Base-by-base conservation (phyloP, 1,284 basidiomycete genomes). In the Acaromyces ingoldii region DNA sequence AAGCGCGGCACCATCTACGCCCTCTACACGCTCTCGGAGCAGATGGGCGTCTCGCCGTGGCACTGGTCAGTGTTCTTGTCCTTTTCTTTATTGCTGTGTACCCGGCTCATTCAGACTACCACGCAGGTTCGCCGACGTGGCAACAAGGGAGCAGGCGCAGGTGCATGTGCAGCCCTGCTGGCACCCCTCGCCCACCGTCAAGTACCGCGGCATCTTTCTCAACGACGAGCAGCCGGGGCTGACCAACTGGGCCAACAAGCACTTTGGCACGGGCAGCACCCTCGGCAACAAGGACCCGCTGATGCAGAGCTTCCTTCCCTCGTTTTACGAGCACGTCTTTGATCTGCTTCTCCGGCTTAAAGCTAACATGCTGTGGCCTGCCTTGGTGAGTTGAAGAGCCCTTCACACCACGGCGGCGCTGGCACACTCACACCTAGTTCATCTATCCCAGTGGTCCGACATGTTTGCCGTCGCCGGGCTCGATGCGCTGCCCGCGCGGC, bases 341-440 rank as follows among this genome's bases (percentile, higher is more conserved):
- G 85, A 87, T 70, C 75, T 87, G 38, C 77, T 87, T 33, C 76
- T 87, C 38, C 79, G n/a, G n/a, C n/a, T n/a, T n/a, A n/a, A n/a
- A n/a, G n/a, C n/a, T n/a, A n/a, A n/a, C n/a, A n/a, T n/a, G n/a
- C n/a, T n/a, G n/a, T n/a, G n/a, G n/a, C n/a, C n/a, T n/a, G n/a
- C n/a, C n/a, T n/a, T n/a, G n/a, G n/a, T n/a, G n/a, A n/a, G n/a
- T n/a, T n/a, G n/a, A n/a, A n/a, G n/a, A n/a, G n/a, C n/a, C n/a
- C n/a, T n/a, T n/a, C n/a, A n/a, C n/a, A n/a, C n/a, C n/a, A n/a
- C n/a, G n/a, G n/a, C n/a, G n/a, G n/a, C n/a, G 85, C 9, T 69
- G 87, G 56, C 85, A 84, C 63, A 84, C 79, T n/a, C n/a, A 10
- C 87, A 87, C 74, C 84, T 84, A 67, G 73, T 86, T 19, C 86